A percentile compares a stretch with the other conserved stretches of the same genome.
Conservation (phyloP, 345 rosid species). For the Microcos paniculata region DNA sequence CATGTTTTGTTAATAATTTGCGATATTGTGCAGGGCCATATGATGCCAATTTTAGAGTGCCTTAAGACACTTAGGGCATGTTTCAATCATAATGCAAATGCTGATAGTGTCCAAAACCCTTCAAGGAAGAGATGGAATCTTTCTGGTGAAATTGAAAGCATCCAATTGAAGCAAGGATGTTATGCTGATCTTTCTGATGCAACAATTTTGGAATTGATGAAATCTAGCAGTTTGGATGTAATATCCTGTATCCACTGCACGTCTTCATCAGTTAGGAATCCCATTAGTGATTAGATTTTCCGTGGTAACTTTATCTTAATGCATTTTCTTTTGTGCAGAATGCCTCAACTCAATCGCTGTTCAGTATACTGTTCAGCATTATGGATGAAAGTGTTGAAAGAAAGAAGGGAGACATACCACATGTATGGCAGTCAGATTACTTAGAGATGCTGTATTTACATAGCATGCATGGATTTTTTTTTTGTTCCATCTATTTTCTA, state of each 20-base stretch:
- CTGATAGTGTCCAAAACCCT: slow-evolving; percentile 32
- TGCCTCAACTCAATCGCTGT: slow-evolving; percentile 68
- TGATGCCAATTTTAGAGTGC: slow-evolving; percentile 73
- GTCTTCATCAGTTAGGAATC: neutral
- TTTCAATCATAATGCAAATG: slow-evolving; percentile 35
- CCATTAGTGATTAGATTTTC: neutral
- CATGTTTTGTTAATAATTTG: slow-evolving; percentile 27
- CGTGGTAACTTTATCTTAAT: slow-evolving; percentile 18
- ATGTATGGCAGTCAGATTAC: slow-evolving; percentile 51
- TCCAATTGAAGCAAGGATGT: slow-evolving; percentile 43
- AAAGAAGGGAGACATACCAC: slow-evolving; percentile 62
- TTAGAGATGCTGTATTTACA: slow-evolving; percentile 18
- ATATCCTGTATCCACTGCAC: slow-evolving; percentile 25
- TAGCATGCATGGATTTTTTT: slow-evolving; percentile 10
- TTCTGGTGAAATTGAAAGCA: slow-evolving; percentile 36
- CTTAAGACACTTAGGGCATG: slow-evolving; percentile 60
- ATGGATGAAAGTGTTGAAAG: slow-evolving; percentile 70
- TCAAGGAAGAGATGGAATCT: slow-evolving; percentile 56
- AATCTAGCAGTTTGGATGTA: slow-evolving; percentile 69
- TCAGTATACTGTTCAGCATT: slow-evolving; percentile 55
- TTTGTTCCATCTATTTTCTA: neutral
- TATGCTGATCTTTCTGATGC: slow-evolving; percentile 58
- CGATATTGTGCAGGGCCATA: slow-evolving; percentile 53
- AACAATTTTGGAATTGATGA: slow-evolving; percentile 55
- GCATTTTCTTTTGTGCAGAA: slow-evolving; percentile 46